Base-by-base conservation (phyloP, 805 yeast genomes). In the Yarrowia alimentaria region DNA sequence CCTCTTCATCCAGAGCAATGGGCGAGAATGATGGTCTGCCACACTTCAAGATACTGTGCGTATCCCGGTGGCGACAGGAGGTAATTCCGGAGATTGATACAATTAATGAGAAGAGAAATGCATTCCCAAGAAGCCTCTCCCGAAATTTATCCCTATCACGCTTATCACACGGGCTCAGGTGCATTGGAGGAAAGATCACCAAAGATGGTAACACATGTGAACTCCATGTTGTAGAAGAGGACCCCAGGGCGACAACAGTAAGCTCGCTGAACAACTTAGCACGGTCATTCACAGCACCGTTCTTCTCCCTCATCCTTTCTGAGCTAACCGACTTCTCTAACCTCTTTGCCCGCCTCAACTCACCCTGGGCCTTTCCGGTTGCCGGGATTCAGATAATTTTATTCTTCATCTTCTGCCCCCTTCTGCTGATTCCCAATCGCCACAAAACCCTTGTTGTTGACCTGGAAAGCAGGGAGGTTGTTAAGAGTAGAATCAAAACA, bases 301-400 rank as follows among this genome's bases (percentile, higher is more conserved):
- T 55, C 19, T 52, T 53, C 17, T 55, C 57, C 6, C 51, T 55
- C 19, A 54, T 55, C 11, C 34, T 38, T 24, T 53, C 57, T 1
- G 57, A 55, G 34, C 37, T 37, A 16, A 53, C 57, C 2, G 52
- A 55, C 17, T 32, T 55, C 6, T 37, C 48, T 24, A 50, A 54
- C 9, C 45, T 55, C 9, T 51, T 56, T 22, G 53, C 56, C 6
- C 40, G 55, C 10, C 52, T 55, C 14, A 54, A 56, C 26, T 54
- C 57, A 1, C 58, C 58, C 6, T 55, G 58, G 58, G 57, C 58
- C 1, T 48, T 55, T 13, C 58, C 58, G 1, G 57, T 55, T 5
- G 56, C 58, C 17, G 22, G 55, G 28, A 52, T 55, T 9, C 56
- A 55, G 25, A 49, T 55, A 14, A 26, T 51, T n/a, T 40, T 55